These are phyloP conservation scores for Pseudogymnoascus sp. DNA, from an alignment of 2,329 filamentous ascomycete genomes.

Conservation along the genomic window DNA sequence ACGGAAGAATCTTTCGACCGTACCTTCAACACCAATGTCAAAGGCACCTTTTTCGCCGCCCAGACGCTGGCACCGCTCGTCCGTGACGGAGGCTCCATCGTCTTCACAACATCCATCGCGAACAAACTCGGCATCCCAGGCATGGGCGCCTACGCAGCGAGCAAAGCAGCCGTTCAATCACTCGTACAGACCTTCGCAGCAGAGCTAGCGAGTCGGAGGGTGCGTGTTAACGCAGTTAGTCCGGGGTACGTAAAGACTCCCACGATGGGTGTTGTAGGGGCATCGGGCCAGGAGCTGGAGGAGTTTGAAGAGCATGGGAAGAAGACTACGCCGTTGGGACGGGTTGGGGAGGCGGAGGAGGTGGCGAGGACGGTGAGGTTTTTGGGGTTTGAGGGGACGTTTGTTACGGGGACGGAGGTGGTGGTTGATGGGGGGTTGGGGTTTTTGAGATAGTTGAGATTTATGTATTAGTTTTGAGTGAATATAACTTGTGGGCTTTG, in stretches of 20 bases:
- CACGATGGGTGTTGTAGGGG: neutral
- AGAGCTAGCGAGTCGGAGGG: neutral
- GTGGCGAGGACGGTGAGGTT: neutral
- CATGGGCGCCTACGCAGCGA: neutral
- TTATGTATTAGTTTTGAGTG: neutral
- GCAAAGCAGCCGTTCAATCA: neutral
- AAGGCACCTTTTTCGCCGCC: neutral
- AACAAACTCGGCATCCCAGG: neutral
- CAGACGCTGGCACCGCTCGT: neutral
- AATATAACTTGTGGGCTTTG: neutral
- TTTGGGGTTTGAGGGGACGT: neutral
- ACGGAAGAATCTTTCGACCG: neutral
- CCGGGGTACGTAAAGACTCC: neutral
- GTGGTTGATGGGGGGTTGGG: neutral
- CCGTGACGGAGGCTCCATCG: neutral
- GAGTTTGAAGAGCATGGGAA: neutral
- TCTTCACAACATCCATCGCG: neutral
- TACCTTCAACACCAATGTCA: neutral
- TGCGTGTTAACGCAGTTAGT: neutral
- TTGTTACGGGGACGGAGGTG: neutral
- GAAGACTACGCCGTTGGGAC: neutral
- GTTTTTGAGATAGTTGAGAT: neutral
- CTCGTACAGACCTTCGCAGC: neutral
- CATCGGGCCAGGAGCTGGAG: neutral
- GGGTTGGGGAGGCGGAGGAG: neutral